phyloP scores from a whole-genome alignment of 2,329 filamentous ascomycete species.

The Colletotrichum sansevieriae region DNA sequence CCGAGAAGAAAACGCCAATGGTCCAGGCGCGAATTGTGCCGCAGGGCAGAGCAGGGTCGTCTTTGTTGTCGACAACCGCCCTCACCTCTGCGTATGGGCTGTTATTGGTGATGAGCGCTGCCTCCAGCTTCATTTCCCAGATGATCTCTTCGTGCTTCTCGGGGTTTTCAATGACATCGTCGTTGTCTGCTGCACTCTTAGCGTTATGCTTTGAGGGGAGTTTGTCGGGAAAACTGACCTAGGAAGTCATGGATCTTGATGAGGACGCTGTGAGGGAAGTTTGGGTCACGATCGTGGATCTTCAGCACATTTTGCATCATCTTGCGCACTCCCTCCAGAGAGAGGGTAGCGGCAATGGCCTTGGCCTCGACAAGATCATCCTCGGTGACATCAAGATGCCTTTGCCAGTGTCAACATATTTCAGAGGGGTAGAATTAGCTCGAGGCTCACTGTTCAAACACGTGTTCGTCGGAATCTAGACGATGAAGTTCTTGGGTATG shows the following conservation, averaged over 20 bases:
- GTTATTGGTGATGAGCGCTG: constrained; percentile 66
- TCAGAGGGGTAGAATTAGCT: accelerated
- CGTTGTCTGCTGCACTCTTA: constrained; percentile 42
- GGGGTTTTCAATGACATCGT: constrained; percentile 54
- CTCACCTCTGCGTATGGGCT: constrained; percentile 70
- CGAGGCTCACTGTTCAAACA: constrained; percentile 29
- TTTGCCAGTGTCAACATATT: constrained; percentile 7
- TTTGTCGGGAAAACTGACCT: constrained; percentile 52
- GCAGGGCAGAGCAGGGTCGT: constrained; percentile 61
- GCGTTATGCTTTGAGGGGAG: not conserved
- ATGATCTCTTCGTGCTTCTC: constrained; percentile 63
- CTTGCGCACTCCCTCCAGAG: constrained; percentile 50
- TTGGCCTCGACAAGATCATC: constrained; percentile 60
- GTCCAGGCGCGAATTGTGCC: constrained; percentile 68
- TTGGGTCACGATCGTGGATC: constrained; percentile 59
- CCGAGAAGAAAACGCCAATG: constrained; percentile 65
- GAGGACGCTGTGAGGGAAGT: constrained; percentile 56
- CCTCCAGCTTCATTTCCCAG: constrained; percentile 67
- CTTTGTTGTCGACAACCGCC: constrained; percentile 68
- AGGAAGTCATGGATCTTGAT: constrained; percentile 57
- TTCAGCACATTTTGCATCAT: constrained; percentile 57
- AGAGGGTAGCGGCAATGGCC: constrained; percentile 52
- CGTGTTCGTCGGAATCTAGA: constrained; percentile 33
- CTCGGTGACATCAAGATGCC: constrained; percentile 54
- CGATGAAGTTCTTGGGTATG: constrained; percentile 27